A percentile compares a stretch with the other conserved stretches of the same genome.
These are phyloP conservation scores for Herpotrichia juniperi DNA, from an alignment of 2,329 filamentous ascomycete species.

Conservation along the genomic window DNA sequence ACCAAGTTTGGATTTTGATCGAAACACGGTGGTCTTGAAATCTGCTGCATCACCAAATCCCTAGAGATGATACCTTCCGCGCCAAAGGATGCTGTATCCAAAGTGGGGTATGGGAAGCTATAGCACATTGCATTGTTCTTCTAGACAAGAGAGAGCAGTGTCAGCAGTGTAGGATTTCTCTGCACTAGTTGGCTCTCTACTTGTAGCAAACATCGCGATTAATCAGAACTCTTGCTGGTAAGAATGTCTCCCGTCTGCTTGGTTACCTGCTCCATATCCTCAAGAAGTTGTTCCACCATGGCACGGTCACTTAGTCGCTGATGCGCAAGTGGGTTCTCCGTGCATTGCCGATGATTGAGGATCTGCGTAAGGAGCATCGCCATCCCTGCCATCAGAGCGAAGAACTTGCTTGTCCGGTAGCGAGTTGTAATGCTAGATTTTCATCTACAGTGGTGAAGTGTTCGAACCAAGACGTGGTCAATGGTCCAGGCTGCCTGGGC, in stretches of 20 bases:
- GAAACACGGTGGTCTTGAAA: neutral
- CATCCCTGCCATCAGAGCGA: conserved; percentile 24
- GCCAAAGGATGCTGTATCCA: neutral
- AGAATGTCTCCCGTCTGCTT: conserved; percentile 15
- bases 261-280: conserved; percentile 13
- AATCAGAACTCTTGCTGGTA: conserved; percentile 13
- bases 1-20: too few relatives aligned
- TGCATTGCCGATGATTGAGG: conserved; percentile 9
- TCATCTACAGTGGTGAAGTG: too few relatives aligned
- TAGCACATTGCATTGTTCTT: neutral
- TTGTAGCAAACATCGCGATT: conserved; percentile 20
- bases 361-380: conserved; percentile 25
- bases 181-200: conserved; percentile 18
- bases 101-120: conserved; percentile 9
- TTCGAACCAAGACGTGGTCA: too few relatives aligned
- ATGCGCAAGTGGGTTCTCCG: conserved; percentile 17
- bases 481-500: too few relatives aligned
- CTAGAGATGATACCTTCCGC: neutral
- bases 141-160: neutral
- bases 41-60: neutral
- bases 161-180: conserved; percentile 5
- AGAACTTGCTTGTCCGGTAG: conserved; percentile 23
- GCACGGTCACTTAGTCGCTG: conserved; percentile 21
- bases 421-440: neutral
- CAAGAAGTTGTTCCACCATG: conserved; percentile 8